Conservation (phyloP, 352 stramenopile species). For the Blastocystis hominis region DNA sequence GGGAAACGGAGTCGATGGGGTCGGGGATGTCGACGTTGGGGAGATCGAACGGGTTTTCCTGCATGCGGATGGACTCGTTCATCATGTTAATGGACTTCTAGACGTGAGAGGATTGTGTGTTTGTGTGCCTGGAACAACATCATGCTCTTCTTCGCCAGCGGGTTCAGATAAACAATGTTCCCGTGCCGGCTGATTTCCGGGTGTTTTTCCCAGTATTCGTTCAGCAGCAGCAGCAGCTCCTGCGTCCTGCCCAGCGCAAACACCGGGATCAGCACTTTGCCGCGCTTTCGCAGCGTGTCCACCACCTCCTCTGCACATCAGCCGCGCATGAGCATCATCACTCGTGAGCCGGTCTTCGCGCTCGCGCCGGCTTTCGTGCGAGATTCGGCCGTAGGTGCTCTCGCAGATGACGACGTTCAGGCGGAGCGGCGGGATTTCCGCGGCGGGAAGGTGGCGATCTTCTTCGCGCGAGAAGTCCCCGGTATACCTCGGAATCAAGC, state of each 20-base stretch:
- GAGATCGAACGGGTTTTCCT: constrained; percentile 46
- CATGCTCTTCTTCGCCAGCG: constrained; percentile 45
- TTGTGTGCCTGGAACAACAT: constrained; percentile 19
- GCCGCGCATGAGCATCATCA: background rate
- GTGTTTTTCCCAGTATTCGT: constrained; percentile 93
- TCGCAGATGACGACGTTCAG: constrained; percentile 98
- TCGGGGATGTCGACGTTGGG: constrained; percentile 27
- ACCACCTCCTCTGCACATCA: constrained; percentile 76
- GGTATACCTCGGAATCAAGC: constrained; percentile 56
- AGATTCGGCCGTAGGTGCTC: constrained; percentile 91
- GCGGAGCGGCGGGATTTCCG: constrained; percentile 68
- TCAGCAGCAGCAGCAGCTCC: constrained; percentile 94
- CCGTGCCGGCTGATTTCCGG: constrained; percentile 62
- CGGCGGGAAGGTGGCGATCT: constrained; percentile 91
- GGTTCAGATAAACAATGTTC: constrained; percentile 44
- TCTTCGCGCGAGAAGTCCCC: constrained; percentile 70
- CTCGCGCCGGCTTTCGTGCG: constrained; percentile 86
- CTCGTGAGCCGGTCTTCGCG: constrained; percentile 86
- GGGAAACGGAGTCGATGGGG: background rate
- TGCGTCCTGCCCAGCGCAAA: constrained; percentile 92
- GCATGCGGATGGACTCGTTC: constrained; percentile 83
- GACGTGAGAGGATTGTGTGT: background rate
- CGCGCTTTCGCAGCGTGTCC: constrained; percentile 83
- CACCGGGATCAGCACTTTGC: constrained; percentile 91
- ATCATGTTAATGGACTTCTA: constrained; percentile 97